Percentiles rank a stretch among this genome's conserved stretches.
Evolutionary conservation across 805 yeast genomes (phyloP).

Genomic region (Sugiyamaella smithiae): DNA sequence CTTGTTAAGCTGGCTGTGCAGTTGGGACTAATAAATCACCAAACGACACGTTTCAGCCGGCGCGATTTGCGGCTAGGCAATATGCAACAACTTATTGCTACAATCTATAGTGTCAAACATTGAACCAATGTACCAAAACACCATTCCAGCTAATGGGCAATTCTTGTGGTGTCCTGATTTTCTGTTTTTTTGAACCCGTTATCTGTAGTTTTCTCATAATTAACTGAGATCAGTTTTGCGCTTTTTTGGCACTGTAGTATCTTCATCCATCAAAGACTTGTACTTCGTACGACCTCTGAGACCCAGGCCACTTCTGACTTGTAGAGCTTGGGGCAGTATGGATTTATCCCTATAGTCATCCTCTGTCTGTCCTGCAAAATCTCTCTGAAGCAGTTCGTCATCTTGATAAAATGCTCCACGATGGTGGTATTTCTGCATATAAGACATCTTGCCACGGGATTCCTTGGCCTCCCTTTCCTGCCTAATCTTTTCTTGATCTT

Average conservation of each 20-base stretch:
- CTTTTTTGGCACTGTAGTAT: slow-evolving; percentile 25
- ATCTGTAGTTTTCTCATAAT: no score
- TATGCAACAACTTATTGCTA: no score
- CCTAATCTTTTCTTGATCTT: slow-evolving; percentile 19
- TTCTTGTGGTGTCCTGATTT: no score
- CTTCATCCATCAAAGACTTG: slow-evolving; percentile 32
- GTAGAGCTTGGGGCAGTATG: slow-evolving; percentile 30
- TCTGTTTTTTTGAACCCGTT: no score
- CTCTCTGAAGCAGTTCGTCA: slow-evolving; percentile 33
- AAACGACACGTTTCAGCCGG: slow-evolving; percentile 7
- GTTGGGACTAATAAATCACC: slow-evolving; percentile 4
- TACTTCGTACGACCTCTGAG: slow-evolving; percentile 32
- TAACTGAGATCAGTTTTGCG: no score
- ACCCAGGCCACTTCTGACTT: slow-evolving; percentile 31
- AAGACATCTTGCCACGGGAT: slow-evolving; percentile 15
- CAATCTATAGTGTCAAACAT: no score
- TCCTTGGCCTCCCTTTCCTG: slow-evolving; percentile 17
- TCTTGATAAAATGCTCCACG: slow-evolving; percentile 39
- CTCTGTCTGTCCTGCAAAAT: slow-evolving; percentile 31
- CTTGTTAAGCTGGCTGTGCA: not conserved
- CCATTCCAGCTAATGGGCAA: no score
- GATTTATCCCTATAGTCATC: slow-evolving; percentile 33
- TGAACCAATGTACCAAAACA: no score
- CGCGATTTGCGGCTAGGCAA: slow-evolving; percentile 2
- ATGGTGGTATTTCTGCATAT: slow-evolving; percentile 32